Evolutionary conservation across 2,329 filamentous ascomycete species (phyloP), one percentile per base, ranked within the genome.

Genomic region (Hymenoscyphus repandus): DNA sequence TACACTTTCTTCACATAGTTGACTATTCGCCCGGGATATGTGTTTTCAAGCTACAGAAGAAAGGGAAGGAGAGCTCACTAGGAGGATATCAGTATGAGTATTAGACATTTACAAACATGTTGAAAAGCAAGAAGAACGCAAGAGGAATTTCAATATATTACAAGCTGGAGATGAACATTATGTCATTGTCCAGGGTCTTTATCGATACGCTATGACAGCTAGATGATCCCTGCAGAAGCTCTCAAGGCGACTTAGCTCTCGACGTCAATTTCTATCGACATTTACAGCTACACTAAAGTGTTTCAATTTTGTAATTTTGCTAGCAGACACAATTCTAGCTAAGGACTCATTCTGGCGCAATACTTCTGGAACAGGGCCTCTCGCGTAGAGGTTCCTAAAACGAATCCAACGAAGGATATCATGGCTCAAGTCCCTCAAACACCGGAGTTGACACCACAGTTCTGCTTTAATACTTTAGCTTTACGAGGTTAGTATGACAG

Each of bases 391-490:
- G 58, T 56, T 53, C 38, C 51, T 38, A 52, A 27, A 11, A 7
- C 20, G 41, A 31, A 47, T 38, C 13, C 45, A 27, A 52, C 37
- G n/a, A 47, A 45, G 50, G 58, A 59, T 33, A 65, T 62, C 34
- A 65, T 66, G 59, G 50, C 60, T 12, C 53, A 60, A 38, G 49
- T 60, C 13, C 51, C 53, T 53, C 54, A 52, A 53, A 65, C 67
- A 49, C 83, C 83, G 47, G 67, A 63, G 30, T 71, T 90, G 55
- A 86, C 79, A 53, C 86, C 85, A 40, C 85, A 88, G 66, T 88
- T 90, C 64, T 93, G 88, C 69, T 91, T 90, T 68, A 85, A 84
- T 11, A 82, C 83, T 47, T 75, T 78, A 42, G 76, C 80, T 15
- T 71, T 91, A 43, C 75, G 80, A 81, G 86, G 87, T 88, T 68